Percentiles rank a stretch among this genome's conserved stretches.
These are phyloP conservation scores for Hymenoscyphus linearis DNA, from an alignment of 2,329 filamentous ascomycete genomes.

Conservation along the genomic window DNA sequence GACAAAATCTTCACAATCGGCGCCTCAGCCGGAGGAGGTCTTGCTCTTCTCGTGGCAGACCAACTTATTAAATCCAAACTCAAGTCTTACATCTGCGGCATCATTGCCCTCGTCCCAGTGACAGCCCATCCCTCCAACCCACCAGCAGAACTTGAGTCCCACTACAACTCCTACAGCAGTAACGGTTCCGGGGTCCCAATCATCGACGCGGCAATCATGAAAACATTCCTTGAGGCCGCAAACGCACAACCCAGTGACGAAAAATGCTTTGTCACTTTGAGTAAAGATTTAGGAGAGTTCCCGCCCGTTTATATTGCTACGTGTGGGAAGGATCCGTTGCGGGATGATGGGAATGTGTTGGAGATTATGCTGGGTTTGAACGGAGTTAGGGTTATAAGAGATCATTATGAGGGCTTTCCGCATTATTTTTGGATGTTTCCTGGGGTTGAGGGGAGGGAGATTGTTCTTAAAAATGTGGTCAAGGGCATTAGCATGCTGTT, in stretches of 20 bases:
- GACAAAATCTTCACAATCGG: conserved; percentile 21
- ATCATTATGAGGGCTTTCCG: conserved; percentile 29
- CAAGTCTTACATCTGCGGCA: conserved; percentile 14
- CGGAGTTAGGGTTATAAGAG: conserved; percentile 25
- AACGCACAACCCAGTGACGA: conserved; percentile 14
- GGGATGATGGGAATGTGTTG: conserved; percentile 30
- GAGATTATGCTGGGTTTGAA: conserved; percentile 27
- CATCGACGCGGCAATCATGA: conserved; percentile 18
- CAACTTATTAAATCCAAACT: conserved; percentile 18
- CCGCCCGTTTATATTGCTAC: conserved; percentile 22
- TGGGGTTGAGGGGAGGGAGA: conserved; percentile 12
- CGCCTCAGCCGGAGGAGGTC: conserved; percentile 23
- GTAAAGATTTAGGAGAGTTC: conserved; percentile 14
- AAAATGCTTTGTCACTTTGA: conserved; percentile 15
- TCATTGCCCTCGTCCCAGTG: conserved; percentile 23
- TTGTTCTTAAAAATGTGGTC: conserved; percentile 19
- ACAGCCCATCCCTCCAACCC: conserved; percentile 21
- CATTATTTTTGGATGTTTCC: conserved; percentile 32
- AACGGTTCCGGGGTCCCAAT: conserved; percentile 19
- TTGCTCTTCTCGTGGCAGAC: conserved; percentile 21
- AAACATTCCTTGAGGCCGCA: conserved; percentile 18
- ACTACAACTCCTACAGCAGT: conserved; percentile 20
- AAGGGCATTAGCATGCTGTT: conserved; percentile 14
- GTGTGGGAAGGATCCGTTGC: conserved; percentile 29
- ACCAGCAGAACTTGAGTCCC: conserved; percentile 13